Evolutionary conservation across 305 asterid species (phyloP).

Genomic region (Solanum hybrid): DNA sequence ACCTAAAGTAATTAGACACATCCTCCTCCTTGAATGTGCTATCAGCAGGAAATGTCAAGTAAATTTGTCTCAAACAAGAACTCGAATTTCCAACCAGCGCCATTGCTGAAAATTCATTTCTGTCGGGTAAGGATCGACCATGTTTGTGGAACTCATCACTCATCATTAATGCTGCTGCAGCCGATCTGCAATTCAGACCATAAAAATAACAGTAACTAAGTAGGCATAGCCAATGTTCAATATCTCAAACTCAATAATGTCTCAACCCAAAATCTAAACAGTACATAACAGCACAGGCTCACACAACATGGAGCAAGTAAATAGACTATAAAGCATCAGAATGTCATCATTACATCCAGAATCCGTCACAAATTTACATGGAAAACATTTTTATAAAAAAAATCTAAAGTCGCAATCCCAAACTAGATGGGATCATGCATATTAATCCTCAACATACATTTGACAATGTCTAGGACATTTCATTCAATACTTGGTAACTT

Average conservation of each 20-base stretch:
- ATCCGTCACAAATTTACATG: neutral
- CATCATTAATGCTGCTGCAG: constrained; percentile 28
- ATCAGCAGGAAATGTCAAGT: constrained; percentile 92
- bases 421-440: neutral
- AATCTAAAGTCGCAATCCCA: neutral
- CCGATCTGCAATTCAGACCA: constrained; percentile 26
- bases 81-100: constrained; percentile 42
- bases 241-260: neutral
- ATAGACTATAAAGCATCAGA: neutral
- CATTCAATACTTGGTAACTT: neutral
- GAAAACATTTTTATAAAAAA: neutral
- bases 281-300: neutral
- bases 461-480: neutral
- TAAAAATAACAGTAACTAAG: neutral
- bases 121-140: constrained; percentile 24
- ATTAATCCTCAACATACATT: neutral
- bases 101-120: constrained; percentile 46
- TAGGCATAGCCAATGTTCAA: neutral
- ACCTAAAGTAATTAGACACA: constrained; percentile 85
- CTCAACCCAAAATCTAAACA: neutral
- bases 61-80: constrained; percentile 71
- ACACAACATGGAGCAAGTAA: neutral
- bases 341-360: neutral
- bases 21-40: constrained; percentile 88
- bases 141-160: constrained; percentile 34